Conservation (phyloP, 805 yeast genomes). For the Ogataea siamensis region DNA sequence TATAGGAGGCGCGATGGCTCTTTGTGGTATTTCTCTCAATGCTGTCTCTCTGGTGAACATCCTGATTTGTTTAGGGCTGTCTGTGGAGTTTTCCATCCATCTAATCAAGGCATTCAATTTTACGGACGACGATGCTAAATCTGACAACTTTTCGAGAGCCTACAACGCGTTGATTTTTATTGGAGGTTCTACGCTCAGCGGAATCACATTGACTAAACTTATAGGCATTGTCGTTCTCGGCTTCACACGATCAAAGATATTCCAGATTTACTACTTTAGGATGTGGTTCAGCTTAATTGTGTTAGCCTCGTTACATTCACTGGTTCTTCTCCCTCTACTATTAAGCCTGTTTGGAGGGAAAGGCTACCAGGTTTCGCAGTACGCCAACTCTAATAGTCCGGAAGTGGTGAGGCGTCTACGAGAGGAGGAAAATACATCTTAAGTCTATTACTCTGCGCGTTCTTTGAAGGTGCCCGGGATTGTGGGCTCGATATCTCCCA, state of each 20-base stretch:
- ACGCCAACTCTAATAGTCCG: constrained; percentile 22
- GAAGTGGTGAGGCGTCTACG: constrained; percentile 27
- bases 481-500: constrained; percentile 14
- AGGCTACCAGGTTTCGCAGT: constrained; percentile 37
- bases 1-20: constrained; percentile 77
- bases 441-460: constrained; percentile 3
- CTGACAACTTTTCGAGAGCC: constrained; percentile 35
- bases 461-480: constrained; percentile 18
- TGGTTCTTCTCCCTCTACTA: constrained; percentile 74
- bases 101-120: constrained; percentile 72
- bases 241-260: constrained; percentile 82
- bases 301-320: constrained; percentile 75
- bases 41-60: constrained; percentile 89
- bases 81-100: constrained; percentile 92
- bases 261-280: constrained; percentile 87
- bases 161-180: constrained; percentile 66
- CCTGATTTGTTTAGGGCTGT: constrained; percentile 88
- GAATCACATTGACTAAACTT: constrained; percentile 85
- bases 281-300: constrained; percentile 88
- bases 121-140: constrained; percentile 15
- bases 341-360: constrained; percentile 64
- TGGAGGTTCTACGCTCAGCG: constrained; percentile 90
- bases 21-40: constrained; percentile 74
- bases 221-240: constrained; percentile 86
- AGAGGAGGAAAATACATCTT: constrained; percentile 4